Base-by-base conservation (phyloP, 1,284 basidiomycete species). In the Exobasidium rhododendri region DNA sequence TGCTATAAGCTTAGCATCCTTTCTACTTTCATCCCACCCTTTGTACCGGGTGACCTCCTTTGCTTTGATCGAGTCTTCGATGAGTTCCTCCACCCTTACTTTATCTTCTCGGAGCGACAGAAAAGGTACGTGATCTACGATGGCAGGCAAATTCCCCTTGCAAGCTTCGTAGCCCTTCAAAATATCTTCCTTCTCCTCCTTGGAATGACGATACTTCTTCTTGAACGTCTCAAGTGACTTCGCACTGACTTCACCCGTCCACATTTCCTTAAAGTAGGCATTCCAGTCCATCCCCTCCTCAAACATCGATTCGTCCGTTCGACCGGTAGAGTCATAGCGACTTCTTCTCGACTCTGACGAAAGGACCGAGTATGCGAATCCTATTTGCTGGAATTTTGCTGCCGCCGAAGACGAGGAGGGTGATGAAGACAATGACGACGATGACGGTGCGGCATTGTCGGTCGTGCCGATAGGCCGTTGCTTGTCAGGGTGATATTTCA, bases 251-350 rank as follows among this genome's bases (percentile, higher is more conserved):
- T 78, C 74, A 28, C 77, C 78, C 3, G 67, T 68, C 76, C 76
- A 79, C 32, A 79, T 66, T 61, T 67, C 66, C 53, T 73, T 71
- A 63, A 80, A 80, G 69, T 80, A 78, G n/a, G 76, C 74, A 60
- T 78, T 69, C 78, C 78, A 80, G 70, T 77, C 73, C n/a, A 78
- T 69, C 3, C 66, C 69, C n/a, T 73, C 73, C 54, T 69, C 73
- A 22, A 77, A 60, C 55, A 67, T 68, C 14, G 70, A 63, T 65
- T 76, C 73, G 53, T 67, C 61, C 4, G 78, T 80, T 10, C 71
- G 66, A 22, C 78, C 78, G 1, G 78, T 78, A 7, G 63, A 62
- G 59, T 80, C 78, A 56, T 76, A 80, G 26, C 73, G 68, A 40
- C 69, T 66, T 3, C 74, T 58, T 10, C 74, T 63, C 29, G 66